A percentile compares a stretch with the other conserved stretches of the same genome.
These are phyloP conservation scores for Amphibolis antarctica DNA, from an alignment of 106 monocot species.

Conservation along the genomic window DNA sequence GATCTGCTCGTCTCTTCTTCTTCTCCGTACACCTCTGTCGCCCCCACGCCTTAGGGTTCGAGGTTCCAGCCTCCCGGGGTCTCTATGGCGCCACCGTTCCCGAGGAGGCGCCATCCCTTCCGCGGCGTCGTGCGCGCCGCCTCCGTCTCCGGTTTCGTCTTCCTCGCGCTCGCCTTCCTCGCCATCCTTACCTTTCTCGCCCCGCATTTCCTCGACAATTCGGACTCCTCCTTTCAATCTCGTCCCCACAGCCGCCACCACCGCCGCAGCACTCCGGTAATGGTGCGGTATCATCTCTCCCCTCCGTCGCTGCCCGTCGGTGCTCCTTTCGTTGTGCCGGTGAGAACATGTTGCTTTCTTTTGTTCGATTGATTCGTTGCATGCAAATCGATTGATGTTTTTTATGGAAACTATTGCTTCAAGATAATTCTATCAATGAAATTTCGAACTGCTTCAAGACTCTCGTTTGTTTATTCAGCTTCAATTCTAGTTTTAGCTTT, in stretches of 20 bases:
- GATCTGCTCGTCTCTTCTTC: no score
- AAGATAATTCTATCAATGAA: no score
- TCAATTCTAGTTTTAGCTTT: no score
- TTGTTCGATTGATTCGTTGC: neutral
- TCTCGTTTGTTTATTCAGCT: no score
- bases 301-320: no score
- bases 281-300: neutral
- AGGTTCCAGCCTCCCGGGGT: no score
- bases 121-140: conserved; percentile 10
- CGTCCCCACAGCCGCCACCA: neutral
- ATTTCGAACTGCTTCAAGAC: no score
- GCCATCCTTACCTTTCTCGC: conserved; percentile 36
- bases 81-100: conserved; percentile 11
- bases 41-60: no score
- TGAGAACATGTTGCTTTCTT: conserved; percentile 5
- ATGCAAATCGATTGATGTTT: neutral
- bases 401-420: no score
- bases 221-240: neutral
- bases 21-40: no score
- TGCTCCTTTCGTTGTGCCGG: conserved; percentile 40
- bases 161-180: conserved; percentile 18
- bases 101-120: conserved; percentile 30
- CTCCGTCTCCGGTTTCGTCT: conserved; percentile 13
- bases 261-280: neutral
- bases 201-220: conserved; percentile 25